Conservation (phyloP, 495 filamentous ascomycete genomes). For the Xylaria grammica region DNA sequence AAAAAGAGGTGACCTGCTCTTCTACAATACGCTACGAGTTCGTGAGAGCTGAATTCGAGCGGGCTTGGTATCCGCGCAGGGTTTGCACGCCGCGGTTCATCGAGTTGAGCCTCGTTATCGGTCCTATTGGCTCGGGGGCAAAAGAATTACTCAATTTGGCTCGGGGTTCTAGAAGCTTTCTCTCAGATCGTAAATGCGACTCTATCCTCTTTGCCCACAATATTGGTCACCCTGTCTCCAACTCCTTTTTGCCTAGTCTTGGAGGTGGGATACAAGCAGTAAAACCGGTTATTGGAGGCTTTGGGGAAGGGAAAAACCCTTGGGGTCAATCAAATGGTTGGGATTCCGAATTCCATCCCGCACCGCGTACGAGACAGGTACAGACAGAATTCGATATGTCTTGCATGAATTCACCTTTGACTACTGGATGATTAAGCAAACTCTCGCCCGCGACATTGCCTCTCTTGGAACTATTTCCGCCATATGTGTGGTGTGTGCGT, state of each 20-base stretch:
- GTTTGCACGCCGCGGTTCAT: neutral
- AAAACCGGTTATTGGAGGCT: neutral
- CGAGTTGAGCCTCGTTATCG: slow-evolving; percentile 18
- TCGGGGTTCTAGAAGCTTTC: slow-evolving; percentile 19
- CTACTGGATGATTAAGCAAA: slow-evolving; percentile 2
- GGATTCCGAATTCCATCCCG: slow-evolving; percentile 12
- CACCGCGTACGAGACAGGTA: neutral
- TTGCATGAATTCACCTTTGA: slow-evolving; percentile 6
- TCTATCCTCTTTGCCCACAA: slow-evolving; percentile 14
- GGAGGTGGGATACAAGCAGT: neutral
- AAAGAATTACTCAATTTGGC: neutral
- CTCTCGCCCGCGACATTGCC: neutral
- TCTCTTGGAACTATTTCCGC: slow-evolving; percentile 8
- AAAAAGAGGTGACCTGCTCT: neutral
- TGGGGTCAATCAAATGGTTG: neutral
- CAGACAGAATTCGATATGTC: slow-evolving; percentile 6
- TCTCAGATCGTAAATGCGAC: slow-evolving; percentile 8
- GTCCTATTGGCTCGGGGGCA: slow-evolving; percentile 13
- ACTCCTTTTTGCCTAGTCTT: neutral
- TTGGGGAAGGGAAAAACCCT: neutral
- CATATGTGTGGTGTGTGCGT: neutral
- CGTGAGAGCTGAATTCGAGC: slow-evolving; percentile 5
- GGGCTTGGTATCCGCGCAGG: neutral
- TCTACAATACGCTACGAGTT: neutral
- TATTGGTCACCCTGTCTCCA: slow-evolving; percentile 18